These are phyloP conservation scores for Trametes gibbosa DNA, from an alignment of 768 basidiomycete species.

Conservation along the genomic window DNA sequence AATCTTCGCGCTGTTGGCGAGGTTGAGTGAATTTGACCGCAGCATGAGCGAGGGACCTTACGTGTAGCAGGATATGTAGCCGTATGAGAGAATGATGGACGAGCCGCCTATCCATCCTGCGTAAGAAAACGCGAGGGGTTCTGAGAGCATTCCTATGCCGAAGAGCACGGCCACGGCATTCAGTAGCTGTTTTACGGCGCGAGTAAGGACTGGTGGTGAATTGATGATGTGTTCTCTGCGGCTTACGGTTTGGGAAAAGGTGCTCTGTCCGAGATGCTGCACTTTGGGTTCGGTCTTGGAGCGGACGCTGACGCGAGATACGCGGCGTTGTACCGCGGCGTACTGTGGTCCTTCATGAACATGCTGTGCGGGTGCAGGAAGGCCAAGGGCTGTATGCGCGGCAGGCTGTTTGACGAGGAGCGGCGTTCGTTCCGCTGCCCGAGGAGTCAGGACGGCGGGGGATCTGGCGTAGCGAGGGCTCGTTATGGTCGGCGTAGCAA, in stretches of 20 bases:
- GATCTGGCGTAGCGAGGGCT: background rate
- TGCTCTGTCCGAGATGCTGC: conserved; percentile 54
- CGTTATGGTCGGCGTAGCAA: conserved; percentile 1
- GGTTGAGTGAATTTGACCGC: background rate
- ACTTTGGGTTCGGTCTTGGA: conserved; percentile 5
- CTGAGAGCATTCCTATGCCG: conserved; percentile 86
- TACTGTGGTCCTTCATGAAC: conserved; percentile 6
- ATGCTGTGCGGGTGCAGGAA: background rate
- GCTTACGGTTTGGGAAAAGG: conserved; percentile 70
- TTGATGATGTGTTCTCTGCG: background rate
- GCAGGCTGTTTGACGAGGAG: conserved; percentile 16
- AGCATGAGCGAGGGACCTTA: conserved; percentile 38
- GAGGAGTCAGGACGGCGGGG: conserved; percentile 4
- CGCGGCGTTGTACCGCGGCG: conserved; percentile 2
- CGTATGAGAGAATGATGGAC: conserved; percentile 70
- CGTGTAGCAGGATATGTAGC: conserved; percentile 86
- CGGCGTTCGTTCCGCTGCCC: conserved; percentile 24
- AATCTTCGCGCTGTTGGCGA: conserved; percentile 59
- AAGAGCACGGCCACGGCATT: conserved; percentile 84
- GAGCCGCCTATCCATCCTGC: conserved; percentile 87
- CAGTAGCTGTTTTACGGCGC: conserved; percentile 57
- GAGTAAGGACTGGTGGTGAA: background rate
- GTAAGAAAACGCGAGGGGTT: conserved; percentile 88
- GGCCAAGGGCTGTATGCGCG: conserved; percentile 12
- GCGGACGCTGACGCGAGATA: conserved; percentile 6